These are phyloP conservation scores for Phytophthora foliorum DNA, from an alignment of 352 stramenopile genomes.

Conservation along the genomic window DNA sequence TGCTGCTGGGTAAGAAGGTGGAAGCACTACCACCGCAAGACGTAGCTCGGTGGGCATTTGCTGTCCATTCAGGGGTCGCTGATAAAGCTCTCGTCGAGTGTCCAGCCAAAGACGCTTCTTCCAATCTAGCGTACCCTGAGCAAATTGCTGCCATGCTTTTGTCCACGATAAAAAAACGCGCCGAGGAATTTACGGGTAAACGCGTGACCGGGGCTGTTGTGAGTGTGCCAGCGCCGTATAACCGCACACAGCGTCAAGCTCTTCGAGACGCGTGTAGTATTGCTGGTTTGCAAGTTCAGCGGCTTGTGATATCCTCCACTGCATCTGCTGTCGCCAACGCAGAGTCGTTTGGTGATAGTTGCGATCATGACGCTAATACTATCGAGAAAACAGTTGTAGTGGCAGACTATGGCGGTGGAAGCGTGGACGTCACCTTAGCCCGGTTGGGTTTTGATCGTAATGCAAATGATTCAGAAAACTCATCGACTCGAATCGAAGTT, in stretches of 20 bases:
- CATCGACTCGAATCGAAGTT: conserved; percentile 32
- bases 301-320: conserved; percentile 47
- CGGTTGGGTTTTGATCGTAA: conserved; percentile 1
- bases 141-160: conserved; percentile 58
- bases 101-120: not conserved
- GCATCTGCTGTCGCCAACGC: conserved; percentile 40
- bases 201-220: conserved; percentile 33
- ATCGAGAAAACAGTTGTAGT: conserved; percentile 45
- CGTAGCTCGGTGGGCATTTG: conserved; percentile 47
- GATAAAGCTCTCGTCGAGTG: conserved; percentile 51
- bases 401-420: conserved; percentile 48
- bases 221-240: conserved; percentile 47
- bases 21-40: conserved; percentile 17
- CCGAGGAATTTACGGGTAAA: conserved; percentile 32
- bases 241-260: conserved; percentile 57
- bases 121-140: conserved; percentile 44
- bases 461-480: conserved; percentile 14
- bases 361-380: not conserved
- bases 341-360: conserved; percentile 1
- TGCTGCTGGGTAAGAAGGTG: conserved; percentile 41
- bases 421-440: conserved; percentile 40
- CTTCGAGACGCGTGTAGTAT: conserved; percentile 51
- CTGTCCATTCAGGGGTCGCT: conserved; percentile 26
- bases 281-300: conserved; percentile 36
- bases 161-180: conserved; percentile 44